Evolutionary conservation across 345 rosid genomes (phyloP), one percentile per base, ranked within the genome.

Genomic region (Dipteronia dyeriana): DNA sequence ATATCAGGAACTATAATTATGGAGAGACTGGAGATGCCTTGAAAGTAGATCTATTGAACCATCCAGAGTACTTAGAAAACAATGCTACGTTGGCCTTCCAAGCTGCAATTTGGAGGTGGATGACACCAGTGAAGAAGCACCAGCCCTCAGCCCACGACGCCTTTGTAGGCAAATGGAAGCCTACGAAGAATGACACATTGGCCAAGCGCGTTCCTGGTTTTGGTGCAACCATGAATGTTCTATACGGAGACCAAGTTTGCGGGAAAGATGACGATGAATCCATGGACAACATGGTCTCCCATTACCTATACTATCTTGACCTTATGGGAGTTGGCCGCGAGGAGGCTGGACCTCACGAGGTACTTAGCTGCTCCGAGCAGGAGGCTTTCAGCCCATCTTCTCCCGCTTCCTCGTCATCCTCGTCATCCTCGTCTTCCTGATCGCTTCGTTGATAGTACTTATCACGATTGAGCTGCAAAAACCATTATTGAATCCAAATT

Each of bases 281-380:
- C 34, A 90, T 94, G 98, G 86, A 88, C 87, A 91, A 83, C 80
- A 87, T 88, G 1, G 11, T 92, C 20, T 94, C 97, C 16, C 98
- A 92, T 72, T 94, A 89, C 75, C 84, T 79, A 14, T 85, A 92
- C 69, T 91, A 94, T 82, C 93, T 94, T 3, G 98, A 95, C 76
- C 81, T 92, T 25, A 82, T 92, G 84, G 98, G 98, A 3, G 90
- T 92, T 6, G 97, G 97, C 41, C 80, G 98, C 29, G 97, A 95
- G 73, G 95, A 91, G 19, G 98, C 98, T 1, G 98, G 98, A 23
- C 87, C 97, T 2, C 90, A 90, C 57, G 97, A 92, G 38, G 88
- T 86, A 77, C 88, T 95, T 19, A 79, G 82, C 76, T 95, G 97
- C 26, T 90, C 88, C 0, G 94, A 94, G 68, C 98, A 94, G 77